phyloP scores from a whole-genome alignment of 805 yeast species.

The Tetrapisispora arboricola region DNA sequence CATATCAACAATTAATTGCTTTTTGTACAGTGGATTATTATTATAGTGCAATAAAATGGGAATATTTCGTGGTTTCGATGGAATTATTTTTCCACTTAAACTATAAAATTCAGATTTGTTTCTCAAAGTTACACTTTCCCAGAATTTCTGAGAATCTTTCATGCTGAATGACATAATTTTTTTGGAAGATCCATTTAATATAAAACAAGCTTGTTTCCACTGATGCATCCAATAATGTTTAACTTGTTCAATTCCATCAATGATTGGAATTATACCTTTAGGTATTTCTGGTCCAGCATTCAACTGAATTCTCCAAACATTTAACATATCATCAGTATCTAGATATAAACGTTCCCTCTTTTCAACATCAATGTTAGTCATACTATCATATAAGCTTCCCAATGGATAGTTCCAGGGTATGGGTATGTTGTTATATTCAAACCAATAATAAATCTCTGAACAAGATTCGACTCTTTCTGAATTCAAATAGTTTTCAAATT shows the following conservation, averaged over 20 bases:
- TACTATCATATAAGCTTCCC: slow-evolving; percentile 51
- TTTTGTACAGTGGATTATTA: slow-evolving; percentile 30
- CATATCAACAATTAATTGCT: slow-evolving; percentile 22
- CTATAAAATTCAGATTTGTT: slow-evolving; percentile 12
- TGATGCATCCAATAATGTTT: slow-evolving; percentile 59
- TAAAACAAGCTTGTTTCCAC: slow-evolving; percentile 71
- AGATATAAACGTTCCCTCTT: background rate
- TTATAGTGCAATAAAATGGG: slow-evolving; percentile 20
- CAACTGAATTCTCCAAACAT: slow-evolving; percentile 41
- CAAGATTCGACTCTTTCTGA: slow-evolving; percentile 17
- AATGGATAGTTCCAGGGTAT: slow-evolving; percentile 70
- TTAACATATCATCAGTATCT: slow-evolving; percentile 5
- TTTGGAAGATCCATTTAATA: slow-evolving; percentile 68
- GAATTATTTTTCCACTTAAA: slow-evolving; percentile 17
- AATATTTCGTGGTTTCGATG: slow-evolving; percentile 9
- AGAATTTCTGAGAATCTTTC: slow-evolving; percentile 45
- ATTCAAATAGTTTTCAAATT: slow-evolving; percentile 30
- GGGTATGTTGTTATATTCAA: slow-evolving; percentile 54
- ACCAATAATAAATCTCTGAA: slow-evolving; percentile 41
- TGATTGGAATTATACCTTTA: slow-evolving; percentile 33
- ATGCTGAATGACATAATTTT: slow-evolving; percentile 69
- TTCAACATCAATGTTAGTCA: slow-evolving; percentile 1
- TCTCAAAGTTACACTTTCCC: slow-evolving; percentile 38
- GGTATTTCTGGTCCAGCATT: slow-evolving; percentile 36
- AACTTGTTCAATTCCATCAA: slow-evolving; percentile 27